Percentiles rank a stretch among this genome's conserved stretches.
phyloP scores from a whole-genome alignment of 352 stramenopile species.

The Globisporangium camurandrum region DNA sequence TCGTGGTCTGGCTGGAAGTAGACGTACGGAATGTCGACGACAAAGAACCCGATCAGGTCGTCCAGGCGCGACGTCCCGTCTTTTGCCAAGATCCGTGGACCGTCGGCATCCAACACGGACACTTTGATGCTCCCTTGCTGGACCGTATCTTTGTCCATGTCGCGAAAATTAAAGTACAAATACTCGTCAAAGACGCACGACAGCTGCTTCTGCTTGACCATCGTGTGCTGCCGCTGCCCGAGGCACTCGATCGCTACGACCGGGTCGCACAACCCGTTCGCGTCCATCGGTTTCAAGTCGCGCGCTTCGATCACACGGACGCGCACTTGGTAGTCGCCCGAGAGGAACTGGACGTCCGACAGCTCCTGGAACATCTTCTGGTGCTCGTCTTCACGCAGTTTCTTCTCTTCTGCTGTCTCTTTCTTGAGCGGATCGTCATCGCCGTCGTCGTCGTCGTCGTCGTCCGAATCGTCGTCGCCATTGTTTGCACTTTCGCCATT shows the following conservation, averaged over 20 bases:
- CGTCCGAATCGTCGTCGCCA: conserved; percentile 25
- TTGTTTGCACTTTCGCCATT: conserved; percentile 17
- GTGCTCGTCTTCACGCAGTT: conserved; percentile 59
- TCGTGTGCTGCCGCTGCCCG: conserved; percentile 68
- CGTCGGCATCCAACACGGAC: conserved; percentile 79
- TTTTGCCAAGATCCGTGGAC: conserved; percentile 15
- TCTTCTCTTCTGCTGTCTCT: conserved; percentile 48
- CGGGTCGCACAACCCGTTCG: conserved; percentile 82
- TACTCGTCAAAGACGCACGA: conserved; percentile 89
- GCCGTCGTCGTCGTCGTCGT: conserved; percentile 27
- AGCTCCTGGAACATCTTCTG: conserved; percentile 71
- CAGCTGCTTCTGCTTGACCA: conserved; percentile 77
- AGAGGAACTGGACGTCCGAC: conserved; percentile 63
- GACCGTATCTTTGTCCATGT: conserved; percentile 67
- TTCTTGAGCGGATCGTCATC: conserved; percentile 24
- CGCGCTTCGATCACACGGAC: conserved; percentile 87
- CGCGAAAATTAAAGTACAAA: conserved; percentile 84
- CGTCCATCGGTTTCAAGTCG: conserved; percentile 85
- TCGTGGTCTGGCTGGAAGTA: conserved; percentile 85
- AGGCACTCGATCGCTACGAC: conserved; percentile 83
- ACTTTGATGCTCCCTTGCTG: conserved; percentile 75
- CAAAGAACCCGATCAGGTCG: conserved; percentile 83
- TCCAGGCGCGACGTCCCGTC: conserved; percentile 34
- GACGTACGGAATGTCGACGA: conserved; percentile 76
- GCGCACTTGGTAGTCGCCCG: conserved; percentile 81